Percentiles rank a stretch among this genome's conserved stretches.
Evolutionary conservation across 2,329 filamentous ascomycete species (phyloP).

Genomic region (Cylindrodendrum hubeiense): DNA sequence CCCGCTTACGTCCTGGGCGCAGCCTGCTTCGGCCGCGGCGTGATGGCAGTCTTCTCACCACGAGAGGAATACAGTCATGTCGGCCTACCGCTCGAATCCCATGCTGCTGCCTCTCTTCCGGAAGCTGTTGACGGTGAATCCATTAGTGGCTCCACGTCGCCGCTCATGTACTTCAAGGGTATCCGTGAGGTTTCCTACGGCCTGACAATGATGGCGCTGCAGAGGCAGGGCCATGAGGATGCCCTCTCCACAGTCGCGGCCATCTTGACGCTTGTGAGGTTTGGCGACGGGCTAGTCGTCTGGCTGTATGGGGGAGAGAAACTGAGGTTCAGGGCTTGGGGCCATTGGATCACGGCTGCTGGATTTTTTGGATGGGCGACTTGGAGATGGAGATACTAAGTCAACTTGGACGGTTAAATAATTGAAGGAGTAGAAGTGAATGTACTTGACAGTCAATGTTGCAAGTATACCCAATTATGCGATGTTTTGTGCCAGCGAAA

Average conservation of each 20-base stretch:
- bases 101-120: no score
- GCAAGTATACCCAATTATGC: no score
- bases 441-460: no score
- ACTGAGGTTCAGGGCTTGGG: conserved; percentile 36
- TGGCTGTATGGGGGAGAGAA: conserved; percentile 47
- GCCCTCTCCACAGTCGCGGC: conserved; percentile 47
- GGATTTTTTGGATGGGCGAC: conserved; percentile 44
- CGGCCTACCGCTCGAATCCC: conserved; percentile 39
- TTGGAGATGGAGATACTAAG: conserved; percentile 34
- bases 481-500: no score
- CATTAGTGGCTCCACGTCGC: conserved; percentile 34
- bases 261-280: conserved; percentile 45
- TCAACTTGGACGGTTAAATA: not conserved
- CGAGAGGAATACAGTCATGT: conserved; percentile 41
- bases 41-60: conserved; percentile 41
- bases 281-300: conserved; percentile 49
- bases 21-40: conserved; percentile 40
- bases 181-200: conserved; percentile 51
- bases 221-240: conserved; percentile 44
- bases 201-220: conserved; percentile 43
- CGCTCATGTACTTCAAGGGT: conserved; percentile 52
- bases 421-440: not conserved
- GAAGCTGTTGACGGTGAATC: not conserved
- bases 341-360: conserved; percentile 44
- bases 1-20: conserved; percentile 39